Evolutionary conservation across 805 yeast genomes (phyloP), one percentile per base, ranked within the genome.

Genomic region (Metschnikowia drakensbergensis): DNA sequence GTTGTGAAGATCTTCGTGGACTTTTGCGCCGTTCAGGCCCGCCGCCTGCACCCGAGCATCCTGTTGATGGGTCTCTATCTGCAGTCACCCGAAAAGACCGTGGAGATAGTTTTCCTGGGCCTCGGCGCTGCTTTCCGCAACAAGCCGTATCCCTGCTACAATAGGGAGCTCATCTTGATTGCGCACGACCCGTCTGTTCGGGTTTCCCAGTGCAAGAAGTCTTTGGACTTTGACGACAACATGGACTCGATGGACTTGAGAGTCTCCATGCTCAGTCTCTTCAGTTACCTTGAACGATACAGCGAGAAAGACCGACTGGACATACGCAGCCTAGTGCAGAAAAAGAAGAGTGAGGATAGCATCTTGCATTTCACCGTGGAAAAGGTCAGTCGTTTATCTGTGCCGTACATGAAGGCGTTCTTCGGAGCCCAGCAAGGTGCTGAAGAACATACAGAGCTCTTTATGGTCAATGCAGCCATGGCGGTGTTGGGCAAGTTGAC

Each of bases 31-130:
- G 23, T 42, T 42, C 37, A 59, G 63, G 35, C 13, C n/a, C 50
- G 53, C 32, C 38, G 37, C 8, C 45, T 33, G 42, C 26, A 53
- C 50, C 1, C 28, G 36, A 41, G 13, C 25, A 28, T 11, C 2
- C 30, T 42, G 22, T 6, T 31, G 32, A 42, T 40, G 3, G 13
- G 32, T 36, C 27, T 23, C 11, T 5, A 17, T n/a, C 17, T 35
- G 22, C 22, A 28, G 9, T 22, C 48, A 5, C 38, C 31, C 4
- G 60, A 63, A 48, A 62, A 68, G 68, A 61, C 59, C 47, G 61
- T 61, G 7, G 70, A 65, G 39, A 60, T 43, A 37, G 44, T 58
- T 0, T 64, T 71, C 45, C 59, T 60, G 33, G 75, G 75, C 1
- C 51, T 69, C 7, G 53, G 53, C 9, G 54, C 55, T 1, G 26